These are phyloP conservation scores for Tetracladium maxilliforme DNA, from an alignment of 2,329 filamentous ascomycete genomes.

Conservation along the genomic window DNA sequence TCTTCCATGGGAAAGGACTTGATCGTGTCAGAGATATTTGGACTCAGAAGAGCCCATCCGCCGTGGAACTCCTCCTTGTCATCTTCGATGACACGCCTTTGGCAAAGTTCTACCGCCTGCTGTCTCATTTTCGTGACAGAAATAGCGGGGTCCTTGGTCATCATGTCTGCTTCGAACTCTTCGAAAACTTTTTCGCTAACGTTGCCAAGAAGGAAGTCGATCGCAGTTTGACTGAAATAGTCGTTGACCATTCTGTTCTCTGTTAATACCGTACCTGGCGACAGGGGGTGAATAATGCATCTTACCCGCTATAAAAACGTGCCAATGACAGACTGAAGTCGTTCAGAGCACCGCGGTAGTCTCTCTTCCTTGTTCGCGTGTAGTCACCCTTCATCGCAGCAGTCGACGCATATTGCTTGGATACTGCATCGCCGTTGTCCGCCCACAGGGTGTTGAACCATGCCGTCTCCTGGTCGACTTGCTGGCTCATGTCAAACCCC, in stretches of 20 bases:
- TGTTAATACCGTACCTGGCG: constrained; percentile 2
- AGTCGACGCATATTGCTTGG: constrained; percentile 89
- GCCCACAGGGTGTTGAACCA: constrained; percentile 98
- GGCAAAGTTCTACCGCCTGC: constrained; percentile 77
- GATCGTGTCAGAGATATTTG: constrained; percentile 54
- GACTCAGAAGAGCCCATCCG: constrained; percentile 80
- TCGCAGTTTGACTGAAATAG: constrained; percentile 89
- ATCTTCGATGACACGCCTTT: constrained; percentile 73
- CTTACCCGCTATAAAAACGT: constrained; percentile 52
- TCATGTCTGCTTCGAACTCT: constrained; percentile 89
- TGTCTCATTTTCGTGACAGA: constrained; percentile 75
- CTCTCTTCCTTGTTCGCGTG: constrained; percentile 77
- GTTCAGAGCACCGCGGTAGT: constrained; percentile 81
- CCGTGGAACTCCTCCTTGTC: constrained; percentile 73
- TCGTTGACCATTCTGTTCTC: constrained; percentile 80
- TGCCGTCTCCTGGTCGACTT: constrained; percentile 62
- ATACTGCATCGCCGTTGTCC: constrained; percentile 92
- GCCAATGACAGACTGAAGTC: constrained; percentile 83
- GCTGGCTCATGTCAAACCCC: constrained; percentile 60
- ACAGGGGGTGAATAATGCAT: background rate
- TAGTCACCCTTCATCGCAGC: constrained; percentile 95
- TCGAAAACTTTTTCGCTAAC: constrained; percentile 76
- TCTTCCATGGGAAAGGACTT: constrained; percentile 69
- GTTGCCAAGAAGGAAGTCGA: constrained; percentile 87
- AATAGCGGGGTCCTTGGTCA: constrained; percentile 80